phyloP scores from a whole-genome alignment of 2,329 filamentous ascomycete species.

The Lasiodiplodia sp. region DNA sequence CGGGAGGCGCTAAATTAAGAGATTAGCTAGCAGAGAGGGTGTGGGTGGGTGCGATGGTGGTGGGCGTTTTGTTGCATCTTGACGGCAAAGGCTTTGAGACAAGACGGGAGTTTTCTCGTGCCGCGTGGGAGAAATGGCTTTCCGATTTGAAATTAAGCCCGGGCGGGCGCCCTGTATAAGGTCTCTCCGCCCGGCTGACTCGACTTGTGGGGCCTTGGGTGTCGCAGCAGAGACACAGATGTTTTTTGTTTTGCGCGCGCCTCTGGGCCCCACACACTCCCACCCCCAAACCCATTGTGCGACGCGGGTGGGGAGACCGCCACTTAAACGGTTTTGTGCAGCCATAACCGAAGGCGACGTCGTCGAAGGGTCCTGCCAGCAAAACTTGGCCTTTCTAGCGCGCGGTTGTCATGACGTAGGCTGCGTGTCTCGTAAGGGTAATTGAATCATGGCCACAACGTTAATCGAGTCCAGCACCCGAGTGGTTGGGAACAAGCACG shows the following conservation, averaged over 20 bases:
- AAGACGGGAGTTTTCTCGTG: neutral
- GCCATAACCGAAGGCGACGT: constrained; percentile 2
- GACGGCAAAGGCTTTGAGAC: constrained; percentile 21
- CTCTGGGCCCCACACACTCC: neutral
- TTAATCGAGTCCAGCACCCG: neutral
- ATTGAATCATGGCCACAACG: constrained; percentile 1
- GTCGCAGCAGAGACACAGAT: neutral
- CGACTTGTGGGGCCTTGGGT: neutral
- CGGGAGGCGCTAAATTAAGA: neutral
- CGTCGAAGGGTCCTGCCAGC: constrained; percentile 2
- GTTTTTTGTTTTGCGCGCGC: neutral
- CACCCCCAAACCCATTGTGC: neutral
- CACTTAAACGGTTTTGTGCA: constrained; percentile 22
- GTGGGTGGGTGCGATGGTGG: neutral
- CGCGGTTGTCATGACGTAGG: constrained; percentile 24
- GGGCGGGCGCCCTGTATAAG: constrained; percentile 9
- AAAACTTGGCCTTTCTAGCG: constrained; percentile 10
- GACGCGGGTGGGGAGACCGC: constrained; percentile 10
- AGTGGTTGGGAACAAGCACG: neutral
- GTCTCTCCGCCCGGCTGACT: constrained; percentile 3
- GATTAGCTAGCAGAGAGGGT: neutral
- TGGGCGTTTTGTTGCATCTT: neutral
- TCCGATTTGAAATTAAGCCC: constrained; percentile 9
- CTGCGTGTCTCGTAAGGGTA: constrained; percentile 15
- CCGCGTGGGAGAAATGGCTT: neutral